Base-by-base conservation (phyloP, 2,329 filamentous ascomycete species). In the Arthrobotrys sphaeroides region DNA sequence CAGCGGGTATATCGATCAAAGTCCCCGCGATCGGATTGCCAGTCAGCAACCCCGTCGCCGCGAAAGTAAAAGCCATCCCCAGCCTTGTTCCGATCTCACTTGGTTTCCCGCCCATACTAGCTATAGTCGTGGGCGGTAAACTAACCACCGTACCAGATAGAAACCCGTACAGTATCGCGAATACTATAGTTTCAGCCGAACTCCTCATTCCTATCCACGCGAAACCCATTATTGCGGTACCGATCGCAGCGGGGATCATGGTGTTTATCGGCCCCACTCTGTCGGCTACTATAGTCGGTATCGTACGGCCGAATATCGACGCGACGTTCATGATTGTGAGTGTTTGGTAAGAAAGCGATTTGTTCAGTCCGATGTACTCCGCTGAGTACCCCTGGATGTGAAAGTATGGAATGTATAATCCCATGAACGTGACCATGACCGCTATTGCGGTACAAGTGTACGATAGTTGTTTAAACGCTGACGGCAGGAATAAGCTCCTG, bases 261-360 rank as follows among this genome's bases (percentile, higher is more conserved):
- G 83, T 82, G 64, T 85, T 83, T 12, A 86, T 77, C 1, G 83
- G 80, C 0, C 85, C 85, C 38, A 84, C 73, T 26, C 79, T 80
- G 57, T 84, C 83, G 0, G 84, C 84, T 3, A 87, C 73, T 5
- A 84, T 81, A 2, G 84, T 83, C 0, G 85, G 85, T 0, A 86
- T 78, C 0, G 87, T 81, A 5, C 86, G 83, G 0, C 86, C 86
- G 5, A 85, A 81, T 5, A 86, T 81, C 0, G 85, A 85, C 0
- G 84, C 83, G 0, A 84, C 85, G 79, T 87, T 87, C 57, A 87
- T 82, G 51, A 87, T 84, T 1, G 86, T 81, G 3, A 87, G 80
- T 22, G 87, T 81, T 72, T 87, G 86, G 13, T 82, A 80, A 0
- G 82, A 83, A 3, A 85, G 78, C 20, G 79, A 79, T 0, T 86